These are phyloP conservation scores for Murraya koenigii DNA, from an alignment of 345 rosid genomes.

Conservation along the genomic window DNA sequence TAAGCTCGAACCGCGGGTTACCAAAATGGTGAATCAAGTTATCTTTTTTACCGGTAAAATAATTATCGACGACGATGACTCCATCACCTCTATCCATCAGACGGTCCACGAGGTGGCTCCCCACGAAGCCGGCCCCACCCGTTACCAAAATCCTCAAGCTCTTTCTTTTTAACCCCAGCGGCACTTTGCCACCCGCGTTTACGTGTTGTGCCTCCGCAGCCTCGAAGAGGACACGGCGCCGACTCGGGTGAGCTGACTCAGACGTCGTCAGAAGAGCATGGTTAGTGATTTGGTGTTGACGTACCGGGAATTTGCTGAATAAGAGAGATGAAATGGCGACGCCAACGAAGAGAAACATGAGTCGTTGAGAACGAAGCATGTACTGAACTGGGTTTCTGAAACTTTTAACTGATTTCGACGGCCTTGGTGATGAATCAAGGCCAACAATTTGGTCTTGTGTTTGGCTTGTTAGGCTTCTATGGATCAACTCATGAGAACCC, in stretches of 20 bases:
- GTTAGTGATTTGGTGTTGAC: slow-evolving; percentile 10
- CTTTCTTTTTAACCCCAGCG: slow-evolving; percentile 55
- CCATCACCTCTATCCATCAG: slow-evolving; percentile 71
- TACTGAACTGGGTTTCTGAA: slow-evolving; percentile 32
- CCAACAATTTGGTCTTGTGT: background rate
- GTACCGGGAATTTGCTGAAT: slow-evolving; percentile 47
- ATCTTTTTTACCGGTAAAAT: slow-evolving; percentile 77
- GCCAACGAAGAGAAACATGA: slow-evolving; percentile 55
- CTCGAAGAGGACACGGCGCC: slow-evolving; percentile 33
- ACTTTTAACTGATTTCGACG: background rate
- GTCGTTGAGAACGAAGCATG: slow-evolving; percentile 52
- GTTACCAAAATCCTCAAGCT: slow-evolving; percentile 64
- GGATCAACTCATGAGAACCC: slow-evolving; percentile 24
- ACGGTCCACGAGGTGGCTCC: slow-evolving; percentile 89
- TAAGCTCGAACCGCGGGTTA: slow-evolving; percentile 72
- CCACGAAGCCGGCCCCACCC: slow-evolving; percentile 89
- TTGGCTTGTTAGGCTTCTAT: slow-evolving; percentile 16
- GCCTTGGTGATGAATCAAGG: background rate
- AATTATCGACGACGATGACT: slow-evolving; percentile 77
- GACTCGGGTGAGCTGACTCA: slow-evolving; percentile 14
- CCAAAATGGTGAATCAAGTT: slow-evolving; percentile 71
- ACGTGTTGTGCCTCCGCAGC: background rate
- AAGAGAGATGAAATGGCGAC: slow-evolving; percentile 55
- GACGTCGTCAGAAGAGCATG: slow-evolving; percentile 1
- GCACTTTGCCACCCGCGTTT: slow-evolving; percentile 40